Evolutionary conservation across 1,284 basidiomycete genomes (phyloP), one percentile per base, ranked within the genome.

Genomic region (Sanguinoderma infundibulare): DNA sequence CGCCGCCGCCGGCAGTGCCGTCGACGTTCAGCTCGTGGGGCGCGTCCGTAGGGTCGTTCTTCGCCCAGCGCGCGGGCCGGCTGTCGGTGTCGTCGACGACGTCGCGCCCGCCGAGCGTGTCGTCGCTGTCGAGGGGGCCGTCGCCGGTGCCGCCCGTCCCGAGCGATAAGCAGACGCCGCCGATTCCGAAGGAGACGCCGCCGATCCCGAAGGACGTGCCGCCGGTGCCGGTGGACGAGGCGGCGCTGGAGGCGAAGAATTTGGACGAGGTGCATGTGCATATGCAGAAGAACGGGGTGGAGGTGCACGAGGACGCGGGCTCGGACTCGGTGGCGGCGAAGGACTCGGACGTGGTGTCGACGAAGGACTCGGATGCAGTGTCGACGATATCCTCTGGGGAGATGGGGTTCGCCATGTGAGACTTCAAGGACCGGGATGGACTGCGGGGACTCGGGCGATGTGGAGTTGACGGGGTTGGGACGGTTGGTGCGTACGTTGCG

Each of bases 11-110:
- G 14, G 42, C n/a, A n/a, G n/a, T 26, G 69, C 74, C 39, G 72
- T 76, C 38, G 64, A 72, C 12, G 75, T 72, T 79, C 67, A 71
- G 77, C 28, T 70, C 80, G 17, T 86, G 88, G 82, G 82, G 89
- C 46, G 75, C 81, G 15, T 84, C 85, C 20, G 78, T 91, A 62
- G 85, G 89, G 14, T 86, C 87, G 1, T 87, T 91, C 71, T 81
- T 84, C 74, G 71, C 81, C 17, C 74, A 66, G 42, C 74, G 79
- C 5, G 66, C 79, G 7, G 56, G 74, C 5, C 74, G 80, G 20
- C 72, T 80, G 52, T 78, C 81, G 8, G 55, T 63, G 15, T 56
- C 66, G 24, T 63, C 59, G 5, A 59, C n/a, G n/a, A n/a, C n/a
- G n/a, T n/a, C 60, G 12, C 59, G 65, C 3, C 59, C 64, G 12